These are phyloP conservation scores for Zizania latifolia DNA, from an alignment of 176 grass and related monocot species.

Conservation along the genomic window DNA sequence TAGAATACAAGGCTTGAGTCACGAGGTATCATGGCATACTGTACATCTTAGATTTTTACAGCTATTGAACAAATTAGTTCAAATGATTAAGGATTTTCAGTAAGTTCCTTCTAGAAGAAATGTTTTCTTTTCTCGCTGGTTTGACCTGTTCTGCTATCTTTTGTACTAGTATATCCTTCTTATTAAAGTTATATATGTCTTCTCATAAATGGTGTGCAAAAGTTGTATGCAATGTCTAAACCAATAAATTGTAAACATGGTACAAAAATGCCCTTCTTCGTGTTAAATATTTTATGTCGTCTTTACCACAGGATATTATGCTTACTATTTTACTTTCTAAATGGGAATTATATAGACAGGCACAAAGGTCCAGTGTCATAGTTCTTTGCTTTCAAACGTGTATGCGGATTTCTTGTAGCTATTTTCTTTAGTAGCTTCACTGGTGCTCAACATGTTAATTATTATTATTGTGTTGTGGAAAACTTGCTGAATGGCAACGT, in stretches of 20 bases:
- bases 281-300: not conserved
- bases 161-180: not conserved
- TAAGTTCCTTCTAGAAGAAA: conserved; percentile 6
- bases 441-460: not conserved
- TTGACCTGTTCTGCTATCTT: not conserved
- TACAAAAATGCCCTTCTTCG: not conserved
- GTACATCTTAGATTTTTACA: not conserved
- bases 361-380: not conserved
- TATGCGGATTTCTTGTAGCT: not conserved
- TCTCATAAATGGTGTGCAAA: not conserved
- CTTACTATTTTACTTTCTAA: not conserved
- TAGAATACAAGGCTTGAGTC: not conserved
- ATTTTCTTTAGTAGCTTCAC: not conserved
- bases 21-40: not conserved
- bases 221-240: not conserved
- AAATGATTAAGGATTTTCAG: conserved; percentile 1
- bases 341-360: not conserved
- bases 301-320: not conserved
- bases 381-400: conserved; percentile 2
- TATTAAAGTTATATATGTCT: conserved; percentile 1
- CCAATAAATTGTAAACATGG: not conserved
- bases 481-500: not conserved
- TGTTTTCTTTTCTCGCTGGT: not conserved
- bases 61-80: not conserved
- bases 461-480: not conserved